phyloP scores from a whole-genome alignment of 2,329 filamentous ascomycete species.

The Cercospora sp. region DNA sequence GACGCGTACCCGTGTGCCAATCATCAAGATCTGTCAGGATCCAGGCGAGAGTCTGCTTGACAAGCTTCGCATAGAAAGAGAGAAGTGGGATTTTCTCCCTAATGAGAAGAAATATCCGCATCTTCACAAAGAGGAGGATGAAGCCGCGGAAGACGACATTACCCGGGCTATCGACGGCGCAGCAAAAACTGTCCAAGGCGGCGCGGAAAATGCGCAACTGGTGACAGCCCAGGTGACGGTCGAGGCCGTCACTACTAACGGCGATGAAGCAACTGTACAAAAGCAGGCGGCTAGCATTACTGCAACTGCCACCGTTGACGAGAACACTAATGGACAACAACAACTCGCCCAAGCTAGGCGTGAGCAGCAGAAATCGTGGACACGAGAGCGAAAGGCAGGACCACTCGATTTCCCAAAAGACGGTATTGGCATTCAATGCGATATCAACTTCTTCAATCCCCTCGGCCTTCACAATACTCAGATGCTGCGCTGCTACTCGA shows the following conservation, averaged over 20 bases:
- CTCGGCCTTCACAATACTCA: constrained; percentile 81
- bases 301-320: neutral
- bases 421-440: constrained; percentile 80
- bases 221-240: neutral
- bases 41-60: constrained; percentile 63
- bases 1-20: constrained; percentile 77
- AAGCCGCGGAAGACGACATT: constrained; percentile 19
- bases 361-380: constrained; percentile 40
- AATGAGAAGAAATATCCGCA: constrained; percentile 49
- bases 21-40: constrained; percentile 80
- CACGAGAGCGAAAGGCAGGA: constrained; percentile 49
- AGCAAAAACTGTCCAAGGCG: neutral
- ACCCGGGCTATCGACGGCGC: neutral
- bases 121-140: constrained; percentile 30
- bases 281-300: neutral
- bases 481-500: constrained; percentile 79
- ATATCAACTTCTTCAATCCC: constrained; percentile 87
- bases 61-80: constrained; percentile 64
- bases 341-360: constrained; percentile 16
- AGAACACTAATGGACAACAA: neutral
- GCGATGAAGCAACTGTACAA: neutral
- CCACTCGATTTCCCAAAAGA: constrained; percentile 74
- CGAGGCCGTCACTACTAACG: neutral
- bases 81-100: constrained; percentile 67
- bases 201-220: neutral